Conservation (phyloP, 176 grass and related monocot species). For the Ampelocalamus luodianensis region DNA sequence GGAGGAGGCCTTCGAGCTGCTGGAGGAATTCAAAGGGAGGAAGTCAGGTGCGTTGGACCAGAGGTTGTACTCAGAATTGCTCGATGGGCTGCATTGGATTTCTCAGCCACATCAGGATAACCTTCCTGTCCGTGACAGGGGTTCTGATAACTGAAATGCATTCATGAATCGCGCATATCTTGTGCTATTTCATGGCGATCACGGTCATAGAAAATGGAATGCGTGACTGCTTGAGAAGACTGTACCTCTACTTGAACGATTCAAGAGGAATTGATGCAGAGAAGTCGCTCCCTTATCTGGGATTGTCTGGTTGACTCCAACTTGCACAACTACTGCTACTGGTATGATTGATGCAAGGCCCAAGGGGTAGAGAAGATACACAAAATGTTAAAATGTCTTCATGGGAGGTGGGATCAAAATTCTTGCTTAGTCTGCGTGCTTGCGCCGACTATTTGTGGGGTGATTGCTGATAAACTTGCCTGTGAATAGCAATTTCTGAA, state of each 20-base stretch:
- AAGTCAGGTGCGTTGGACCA: constrained; percentile 62
- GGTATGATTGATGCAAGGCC: not conserved
- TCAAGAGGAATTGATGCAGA: not conserved
- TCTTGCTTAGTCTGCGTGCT: not conserved
- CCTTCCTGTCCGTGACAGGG: constrained; percentile 20
- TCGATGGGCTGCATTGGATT: constrained; percentile 90
- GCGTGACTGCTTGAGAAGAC: not conserved
- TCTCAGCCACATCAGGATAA: constrained; percentile 57
- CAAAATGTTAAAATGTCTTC: not conserved
- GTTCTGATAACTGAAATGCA: constrained; percentile 38
- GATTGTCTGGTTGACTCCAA: constrained; percentile 10
- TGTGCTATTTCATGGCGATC: not conserved
- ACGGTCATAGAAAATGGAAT: constrained; percentile 4
- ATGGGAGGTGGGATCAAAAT: not conserved
- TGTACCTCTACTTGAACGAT: not conserved
- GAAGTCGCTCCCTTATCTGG: not conserved
- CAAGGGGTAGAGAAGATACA: not conserved
- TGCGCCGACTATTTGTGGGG: not conserved
- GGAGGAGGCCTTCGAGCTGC: constrained; percentile 70
- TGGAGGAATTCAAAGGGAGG: constrained; percentile 67
- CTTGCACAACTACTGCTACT: not conserved
- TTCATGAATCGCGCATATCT: not conserved
- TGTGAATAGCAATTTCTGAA: not conserved
- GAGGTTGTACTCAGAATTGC: constrained; percentile 77
- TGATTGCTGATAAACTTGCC: not conserved